Evolutionary conservation across 2,329 filamentous ascomycete species (phyloP), one percentile per base, ranked within the genome.

Genomic region (Chalaropsis ovoidea): DNA sequence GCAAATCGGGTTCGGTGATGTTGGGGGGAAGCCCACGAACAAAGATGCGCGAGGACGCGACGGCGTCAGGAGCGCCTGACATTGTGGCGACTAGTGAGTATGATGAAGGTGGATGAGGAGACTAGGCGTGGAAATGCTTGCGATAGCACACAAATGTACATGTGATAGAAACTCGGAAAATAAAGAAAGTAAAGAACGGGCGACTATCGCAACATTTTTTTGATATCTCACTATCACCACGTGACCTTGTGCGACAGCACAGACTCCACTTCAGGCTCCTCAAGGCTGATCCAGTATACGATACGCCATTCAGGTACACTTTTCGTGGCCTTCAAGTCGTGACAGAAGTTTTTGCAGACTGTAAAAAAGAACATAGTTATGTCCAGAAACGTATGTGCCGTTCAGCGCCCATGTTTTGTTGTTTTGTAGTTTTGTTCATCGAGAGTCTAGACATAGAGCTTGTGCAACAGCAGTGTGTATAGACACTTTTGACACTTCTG

Each of bases 11-110:
- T 76, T 95, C 90, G 13, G 86, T 87, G 72, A 96, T 87, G 65
- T 84, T 89, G 42, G 91, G 91, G 60, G 94, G 94, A 67, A 99
- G 80, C 68, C 92, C 81, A 83, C 88, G 81, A 82, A 97, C 78
- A 78, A 95, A 88, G 61, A 88, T 80, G 69, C 82, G 86, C 75
- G 89, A 94, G 75, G 81, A 80, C 70, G 79, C 79, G 75, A 81
- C 79, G 69, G 69, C 75, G 17, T 43, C 35, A 45, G 45, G 19
- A n/a, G 10, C 15, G 2, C 41, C 52, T 24, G 41, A 27, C 62
- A 63, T 67, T 19, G 22, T 63, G 63, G 11, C 19, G 47, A 13
- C 5, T 13, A 27, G 1, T 52, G 47, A 2, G 19, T 3, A 24
- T 2, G 41, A 35, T 41, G 22, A 19, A 41, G 31, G 19, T 45